Conservation (phyloP, 805 yeast species). For the Saccharomycopsis capsularis region DNA sequence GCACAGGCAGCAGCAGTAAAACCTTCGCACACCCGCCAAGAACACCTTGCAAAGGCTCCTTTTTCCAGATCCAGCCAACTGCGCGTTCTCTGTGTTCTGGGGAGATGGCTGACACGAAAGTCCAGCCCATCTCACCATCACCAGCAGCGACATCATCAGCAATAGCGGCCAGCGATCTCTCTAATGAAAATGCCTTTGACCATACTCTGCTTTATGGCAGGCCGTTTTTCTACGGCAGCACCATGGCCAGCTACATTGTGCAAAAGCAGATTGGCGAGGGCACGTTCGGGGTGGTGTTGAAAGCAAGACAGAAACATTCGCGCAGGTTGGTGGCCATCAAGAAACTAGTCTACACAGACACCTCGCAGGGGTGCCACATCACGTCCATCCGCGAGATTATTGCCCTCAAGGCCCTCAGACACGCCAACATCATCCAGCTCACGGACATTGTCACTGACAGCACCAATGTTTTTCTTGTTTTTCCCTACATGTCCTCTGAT, state of each 20-base stretch:
- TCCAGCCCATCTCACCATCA: slow-evolving; percentile 2
- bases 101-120: too few relatives aligned
- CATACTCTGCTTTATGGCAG: slow-evolving; percentile 1
- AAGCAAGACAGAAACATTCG: slow-evolving; percentile 54
- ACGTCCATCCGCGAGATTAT: slow-evolving; percentile 92
- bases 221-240: neutral
- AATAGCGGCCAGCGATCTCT: neutral
- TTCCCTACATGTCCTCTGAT: slow-evolving; percentile 90
- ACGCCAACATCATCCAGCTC: slow-evolving; percentile 67
- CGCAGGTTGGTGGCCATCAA: slow-evolving; percentile 76
- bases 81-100: too few relatives aligned
- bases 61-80: too few relatives aligned
- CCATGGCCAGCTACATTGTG: slow-evolving; percentile 1
- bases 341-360: slow-evolving; percentile 46
- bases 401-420: slow-evolving; percentile 62
- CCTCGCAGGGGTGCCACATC: slow-evolving; percentile 63
- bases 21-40: too few relatives aligned
- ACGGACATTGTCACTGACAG: slow-evolving; percentile 60
- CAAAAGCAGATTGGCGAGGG: slow-evolving; percentile 54
- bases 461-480: slow-evolving; percentile 45
- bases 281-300: slow-evolving; percentile 85
- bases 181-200: neutral
- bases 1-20: too few relatives aligned
- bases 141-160: neutral
- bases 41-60: too few relatives aligned